Evolutionary conservation across 2,329 filamentous ascomycete genomes (phyloP).

Genomic region (Neofusicoccum sp.): DNA sequence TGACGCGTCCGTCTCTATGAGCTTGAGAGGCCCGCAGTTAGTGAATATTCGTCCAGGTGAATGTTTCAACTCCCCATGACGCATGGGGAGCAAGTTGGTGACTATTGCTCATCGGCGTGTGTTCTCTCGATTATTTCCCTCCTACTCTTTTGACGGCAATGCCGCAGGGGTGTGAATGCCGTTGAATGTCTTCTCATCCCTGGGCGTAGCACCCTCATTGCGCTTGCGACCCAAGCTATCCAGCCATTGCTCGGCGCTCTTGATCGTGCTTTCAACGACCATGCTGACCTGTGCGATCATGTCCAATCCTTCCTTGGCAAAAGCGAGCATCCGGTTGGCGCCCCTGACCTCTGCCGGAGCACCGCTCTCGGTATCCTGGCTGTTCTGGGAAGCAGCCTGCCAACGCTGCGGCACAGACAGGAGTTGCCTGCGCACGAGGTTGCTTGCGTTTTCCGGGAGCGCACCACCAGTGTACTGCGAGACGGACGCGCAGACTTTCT

Average conservation of each 20-base stretch:
- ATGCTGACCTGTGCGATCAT: conserved; percentile 91
- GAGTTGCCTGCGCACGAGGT: conserved; percentile 79
- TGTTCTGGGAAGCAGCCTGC: conserved; percentile 56
- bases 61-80: not conserved
- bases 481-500: conserved; percentile 78
- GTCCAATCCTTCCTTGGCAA: conserved; percentile 86
- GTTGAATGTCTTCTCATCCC: conserved; percentile 6
- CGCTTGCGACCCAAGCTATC: conserved; percentile 61
- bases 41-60: not conserved
- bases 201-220: not conserved
- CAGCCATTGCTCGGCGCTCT: conserved; percentile 90
- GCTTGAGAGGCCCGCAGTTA: not conserved
- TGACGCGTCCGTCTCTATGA: not conserved
- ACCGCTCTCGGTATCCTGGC: conserved; percentile 22
- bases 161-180: not conserved
- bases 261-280: conserved; percentile 83
- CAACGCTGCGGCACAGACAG: conserved; percentile 82
- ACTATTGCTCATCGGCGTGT: not conserved
- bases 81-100: not conserved
- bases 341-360: conserved; percentile 49
- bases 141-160: not conserved
- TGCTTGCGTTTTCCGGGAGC: conserved; percentile 81
- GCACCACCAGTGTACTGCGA: conserved; percentile 90
- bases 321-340: conserved; percentile 75
- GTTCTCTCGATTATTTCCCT: not conserved